Percentiles rank a stretch among this genome's conserved stretches.
phyloP scores from a whole-genome alignment of 441 rosid species.

The Flueggea neowawraea region DNA sequence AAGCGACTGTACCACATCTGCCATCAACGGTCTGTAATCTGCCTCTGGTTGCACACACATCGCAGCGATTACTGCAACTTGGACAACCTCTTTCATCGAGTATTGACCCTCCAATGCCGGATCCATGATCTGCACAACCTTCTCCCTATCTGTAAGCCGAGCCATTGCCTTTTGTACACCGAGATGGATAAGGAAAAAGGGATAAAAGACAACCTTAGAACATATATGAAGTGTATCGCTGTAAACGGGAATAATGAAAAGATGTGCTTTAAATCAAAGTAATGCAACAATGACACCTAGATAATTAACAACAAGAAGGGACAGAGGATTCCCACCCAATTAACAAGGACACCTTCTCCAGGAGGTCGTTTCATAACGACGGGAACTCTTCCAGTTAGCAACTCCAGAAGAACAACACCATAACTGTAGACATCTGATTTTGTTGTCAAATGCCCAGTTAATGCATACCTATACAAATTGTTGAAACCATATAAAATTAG shows the following conservation, averaged over 20 bases:
- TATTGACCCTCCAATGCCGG: constrained; percentile 80
- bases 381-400: constrained; percentile 75
- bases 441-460: constrained; percentile 82
- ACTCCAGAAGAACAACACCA: constrained; percentile 70
- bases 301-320: no score
- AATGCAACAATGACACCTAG: no score
- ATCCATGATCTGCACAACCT: constrained; percentile 84
- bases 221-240: not conserved
- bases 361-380: constrained; percentile 81
- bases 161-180: constrained; percentile 64
- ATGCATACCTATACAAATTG: constrained; percentile 63
- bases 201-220: not conserved
- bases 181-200: not conserved
- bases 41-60: constrained; percentile 97
- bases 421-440: constrained; percentile 83
- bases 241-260: no score
- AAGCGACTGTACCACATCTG: constrained; percentile 90
- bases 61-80: constrained; percentile 97
- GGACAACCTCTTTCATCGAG: constrained; percentile 82
- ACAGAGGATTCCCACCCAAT: constrained; percentile 45
- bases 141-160: constrained; percentile 70
- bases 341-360: constrained; percentile 80
- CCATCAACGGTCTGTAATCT: constrained; percentile 92
- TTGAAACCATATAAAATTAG: not conserved
- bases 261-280: no score